These are phyloP conservation scores for Chaetoscypha palmicola DNA, from an alignment of 2,329 filamentous ascomycete species.

Conservation along the genomic window DNA sequence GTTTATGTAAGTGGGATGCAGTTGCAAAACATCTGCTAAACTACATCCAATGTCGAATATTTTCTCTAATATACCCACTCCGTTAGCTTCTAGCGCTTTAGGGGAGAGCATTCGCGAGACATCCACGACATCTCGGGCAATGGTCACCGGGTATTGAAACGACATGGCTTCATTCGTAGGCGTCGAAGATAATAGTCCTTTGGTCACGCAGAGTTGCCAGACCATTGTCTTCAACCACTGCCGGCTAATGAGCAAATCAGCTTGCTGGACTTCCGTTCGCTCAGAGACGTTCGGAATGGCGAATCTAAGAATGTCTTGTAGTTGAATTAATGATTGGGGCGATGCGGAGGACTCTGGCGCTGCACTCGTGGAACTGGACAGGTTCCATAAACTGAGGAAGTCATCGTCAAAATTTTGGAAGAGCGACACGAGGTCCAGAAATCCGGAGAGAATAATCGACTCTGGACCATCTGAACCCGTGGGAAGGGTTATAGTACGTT, in stretches of 20 bases:
- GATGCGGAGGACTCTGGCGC: constrained; percentile 4
- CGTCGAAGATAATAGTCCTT: constrained; percentile 50
- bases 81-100: constrained; percentile 30
- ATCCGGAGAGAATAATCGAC: constrained; percentile 28
- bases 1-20: constrained; percentile 7
- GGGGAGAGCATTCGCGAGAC: constrained; percentile 21
- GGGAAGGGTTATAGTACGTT: constrained; percentile 24
- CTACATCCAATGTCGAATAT: constrained; percentile 32
- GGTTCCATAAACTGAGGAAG: constrained; percentile 29
- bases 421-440: constrained; percentile 26
- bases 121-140: constrained; percentile 35
- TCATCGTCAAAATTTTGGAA: constrained; percentile 21
- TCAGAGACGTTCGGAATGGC: constrained; percentile 9
- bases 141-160: constrained; percentile 52
- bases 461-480: constrained; percentile 17
- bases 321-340: constrained; percentile 9
- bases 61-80: constrained; percentile 32
- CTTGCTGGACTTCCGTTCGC: constrained; percentile 41
- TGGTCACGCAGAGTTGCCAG: constrained; percentile 19
- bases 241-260: constrained; percentile 17
- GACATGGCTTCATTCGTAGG: constrained; percentile 49
- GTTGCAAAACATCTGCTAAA: constrained; percentile 24
- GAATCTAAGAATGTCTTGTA: constrained; percentile 13
- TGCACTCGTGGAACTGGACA: neutral
- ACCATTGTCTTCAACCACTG: constrained; percentile 20